phyloP scores from a whole-genome alignment of 139 green algal genomes.

The Micractinium conductrix region DNA sequence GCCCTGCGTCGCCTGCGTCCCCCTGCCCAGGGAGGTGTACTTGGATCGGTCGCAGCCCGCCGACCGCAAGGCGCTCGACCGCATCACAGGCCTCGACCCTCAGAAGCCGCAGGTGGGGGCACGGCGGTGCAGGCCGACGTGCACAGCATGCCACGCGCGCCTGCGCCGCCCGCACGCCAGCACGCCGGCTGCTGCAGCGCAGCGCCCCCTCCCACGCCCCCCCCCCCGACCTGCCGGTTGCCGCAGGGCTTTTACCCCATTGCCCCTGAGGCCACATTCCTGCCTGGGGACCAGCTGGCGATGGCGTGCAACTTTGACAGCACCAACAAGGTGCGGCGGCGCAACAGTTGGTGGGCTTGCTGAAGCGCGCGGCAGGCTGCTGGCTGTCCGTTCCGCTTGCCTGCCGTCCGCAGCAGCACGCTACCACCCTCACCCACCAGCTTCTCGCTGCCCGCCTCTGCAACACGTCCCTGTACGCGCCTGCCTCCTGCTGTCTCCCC shows the following conservation, averaged over 20 bases:
- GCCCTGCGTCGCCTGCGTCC: not conserved
- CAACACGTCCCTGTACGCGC: too few species aligned
- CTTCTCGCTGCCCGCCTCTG: too few species aligned
- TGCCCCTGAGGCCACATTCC: constrained; percentile 26
- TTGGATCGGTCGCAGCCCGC: not conserved
- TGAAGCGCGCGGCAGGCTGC: too few species aligned
- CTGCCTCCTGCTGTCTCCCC: too few species aligned
- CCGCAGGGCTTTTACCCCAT: constrained; percentile 78
- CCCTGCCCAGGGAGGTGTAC: constrained; percentile 13
- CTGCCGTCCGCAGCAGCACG: too few species aligned
- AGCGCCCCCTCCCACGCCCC: not conserved
- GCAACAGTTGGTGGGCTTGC: too few species aligned
- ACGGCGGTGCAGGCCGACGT: not conserved
- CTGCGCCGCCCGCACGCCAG: not conserved
- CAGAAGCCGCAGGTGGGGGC: constrained; percentile 59
- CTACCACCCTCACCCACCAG: too few species aligned
- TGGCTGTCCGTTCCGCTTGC: too few species aligned
- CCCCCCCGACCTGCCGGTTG: constrained; percentile 45
- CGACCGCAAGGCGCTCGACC: not conserved
- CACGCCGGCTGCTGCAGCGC: not conserved
- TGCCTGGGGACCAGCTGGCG: constrained; percentile 56
- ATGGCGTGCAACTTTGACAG: constrained; percentile 86
- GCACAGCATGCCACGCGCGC: not conserved
- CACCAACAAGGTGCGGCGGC: constrained; percentile 52
- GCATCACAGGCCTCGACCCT: constrained; percentile 49